phyloP scores from a whole-genome alignment of 352 stramenopile genomes.

The Phytophthora foliorum region DNA sequence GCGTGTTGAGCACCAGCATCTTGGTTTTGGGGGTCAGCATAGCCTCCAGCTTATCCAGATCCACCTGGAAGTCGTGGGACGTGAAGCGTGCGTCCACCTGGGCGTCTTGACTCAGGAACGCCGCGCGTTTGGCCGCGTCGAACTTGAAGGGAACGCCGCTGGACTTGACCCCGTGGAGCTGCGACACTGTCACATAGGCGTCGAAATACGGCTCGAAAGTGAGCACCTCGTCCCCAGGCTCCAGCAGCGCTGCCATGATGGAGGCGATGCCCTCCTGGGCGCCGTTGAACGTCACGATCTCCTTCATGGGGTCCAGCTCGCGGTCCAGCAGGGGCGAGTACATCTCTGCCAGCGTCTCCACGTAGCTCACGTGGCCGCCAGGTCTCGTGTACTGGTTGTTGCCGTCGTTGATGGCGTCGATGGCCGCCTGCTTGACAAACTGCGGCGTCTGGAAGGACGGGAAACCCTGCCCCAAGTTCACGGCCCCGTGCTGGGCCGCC shows the following conservation, averaged over 20 bases:
- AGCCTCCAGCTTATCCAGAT: slow-evolving; percentile 87
- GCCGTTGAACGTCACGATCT: slow-evolving; percentile 91
- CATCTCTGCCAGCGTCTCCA: slow-evolving; percentile 81
- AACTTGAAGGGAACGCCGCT: slow-evolving; percentile 80
- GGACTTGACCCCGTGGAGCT: slow-evolving; percentile 84
- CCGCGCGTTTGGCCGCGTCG: slow-evolving; percentile 47
- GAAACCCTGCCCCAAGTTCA: slow-evolving; percentile 98
- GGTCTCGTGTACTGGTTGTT: slow-evolving; percentile 93
- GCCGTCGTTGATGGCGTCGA: slow-evolving; percentile 80
- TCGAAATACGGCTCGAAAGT: slow-evolving; percentile 94
- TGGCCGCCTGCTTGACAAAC: slow-evolving; percentile 91
- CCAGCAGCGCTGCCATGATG: slow-evolving; percentile 81
- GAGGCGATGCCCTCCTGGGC: slow-evolving; percentile 89
- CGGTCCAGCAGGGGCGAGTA: slow-evolving; percentile 80
- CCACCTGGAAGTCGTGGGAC: slow-evolving; percentile 84
- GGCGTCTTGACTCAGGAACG: slow-evolving; percentile 44
- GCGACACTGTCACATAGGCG: slow-evolving; percentile 88
- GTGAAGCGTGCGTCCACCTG: slow-evolving; percentile 51
- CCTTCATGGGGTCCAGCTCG: slow-evolving; percentile 74
- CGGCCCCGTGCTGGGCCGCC: slow-evolving; percentile 76
- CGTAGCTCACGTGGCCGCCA: slow-evolving; percentile 83
- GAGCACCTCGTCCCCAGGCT: slow-evolving; percentile 88
- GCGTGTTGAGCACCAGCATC: slow-evolving; percentile 98
- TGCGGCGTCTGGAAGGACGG: slow-evolving; percentile 94
- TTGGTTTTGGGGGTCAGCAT: slow-evolving; percentile 93